Base-by-base conservation (phyloP, 306 rosid genomes). In the Rosa rugosa region DNA sequence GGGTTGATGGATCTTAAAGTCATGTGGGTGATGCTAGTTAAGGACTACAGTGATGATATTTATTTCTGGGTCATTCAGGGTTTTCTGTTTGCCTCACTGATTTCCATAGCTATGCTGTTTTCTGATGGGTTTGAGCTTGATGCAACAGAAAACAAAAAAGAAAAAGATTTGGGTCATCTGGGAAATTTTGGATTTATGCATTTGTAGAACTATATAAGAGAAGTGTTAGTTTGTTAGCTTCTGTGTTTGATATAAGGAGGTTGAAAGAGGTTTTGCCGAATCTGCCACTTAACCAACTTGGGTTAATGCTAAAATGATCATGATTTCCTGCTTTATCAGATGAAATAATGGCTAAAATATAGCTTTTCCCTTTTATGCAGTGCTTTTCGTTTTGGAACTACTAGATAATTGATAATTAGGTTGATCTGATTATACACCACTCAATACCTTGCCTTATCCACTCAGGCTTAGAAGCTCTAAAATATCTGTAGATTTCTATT, bases 31-130 rank as follows among this genome's bases (percentile, higher is more conserved):
- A 40, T 71, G 59, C 75, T 65, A 10, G 44, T 62, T 22, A 5
- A 63, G 67, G 72, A 77, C 60, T 75, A 49, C 8, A 72, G 34
- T 34, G 20, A 78, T 71, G 54, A 81, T 67, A 74, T 72, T 62
- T 75, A 22, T 10, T 50, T 70, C 34, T 56, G 79, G 81, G 44
- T 53, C 77, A 72, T 83, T 11, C 49, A 13, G 68, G 9, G 22
- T 56, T 56, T 38, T 5, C 2, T 8, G 40, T 69, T 46, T 45
- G 25, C 60, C 42, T 1, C 25, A 38, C 4, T 16, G 46, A 49
- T 9, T 73, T 83, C 47, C 65, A 73, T 41, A 31, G 40, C 40
- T 47, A 41, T 77, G 44, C 68, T n/a, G 18, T 66, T 38, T 67
- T 49, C 53, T 0, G 4, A 5, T 69, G 22, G 40, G 54, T 49